Percentiles rank a stretch among this genome's conserved stretches.
Evolutionary conservation across 1,284 basidiomycete genomes (phyloP).

Genomic region (Cystobasidiaceae sp.): DNA sequence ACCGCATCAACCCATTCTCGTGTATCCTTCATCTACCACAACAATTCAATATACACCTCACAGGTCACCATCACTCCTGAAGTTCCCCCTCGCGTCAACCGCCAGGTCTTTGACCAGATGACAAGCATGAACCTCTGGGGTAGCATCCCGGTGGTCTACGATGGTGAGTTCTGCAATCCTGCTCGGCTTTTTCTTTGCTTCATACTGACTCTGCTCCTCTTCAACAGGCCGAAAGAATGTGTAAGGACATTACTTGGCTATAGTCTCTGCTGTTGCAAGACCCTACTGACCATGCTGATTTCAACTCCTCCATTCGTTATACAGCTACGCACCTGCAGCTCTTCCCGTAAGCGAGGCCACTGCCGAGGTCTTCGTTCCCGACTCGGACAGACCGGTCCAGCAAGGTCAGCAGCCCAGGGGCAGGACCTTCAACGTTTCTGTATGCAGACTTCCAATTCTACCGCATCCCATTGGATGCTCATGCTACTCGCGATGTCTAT

Average conservation of each 20-base stretch:
- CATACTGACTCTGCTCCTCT: too few species aligned
- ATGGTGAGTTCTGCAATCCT: background rate
- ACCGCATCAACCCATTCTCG: background rate
- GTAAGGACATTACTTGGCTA: background rate
- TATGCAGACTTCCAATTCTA: background rate
- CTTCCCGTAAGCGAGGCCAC: slow-evolving; percentile 6
- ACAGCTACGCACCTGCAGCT: slow-evolving; percentile 11
- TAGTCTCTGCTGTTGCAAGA: too few species aligned
- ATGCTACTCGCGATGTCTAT: background rate
- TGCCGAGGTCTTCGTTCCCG: slow-evolving; percentile 18
- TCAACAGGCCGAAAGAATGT: slow-evolving; percentile 22
- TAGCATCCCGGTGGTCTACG: slow-evolving; percentile 20
- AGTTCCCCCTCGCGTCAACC: slow-evolving; percentile 16
- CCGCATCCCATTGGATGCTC: too few species aligned
- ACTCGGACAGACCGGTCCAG: slow-evolving; percentile 9
- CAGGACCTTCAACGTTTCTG: slow-evolving; percentile 23
- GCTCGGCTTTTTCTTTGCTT: background rate
- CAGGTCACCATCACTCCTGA: slow-evolving; percentile 21
- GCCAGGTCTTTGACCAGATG: slow-evolving; percentile 18
- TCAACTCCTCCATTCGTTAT: too few species aligned
- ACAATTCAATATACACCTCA: too few species aligned
- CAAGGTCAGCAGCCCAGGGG: slow-evolving; percentile 19
- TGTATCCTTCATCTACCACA: background rate
- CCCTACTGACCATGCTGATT: background rate
- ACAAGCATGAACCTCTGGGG: slow-evolving; percentile 4